Evolutionary conservation across 805 yeast species (phyloP).

Genomic region (Saturnispora gosingensis): DNA sequence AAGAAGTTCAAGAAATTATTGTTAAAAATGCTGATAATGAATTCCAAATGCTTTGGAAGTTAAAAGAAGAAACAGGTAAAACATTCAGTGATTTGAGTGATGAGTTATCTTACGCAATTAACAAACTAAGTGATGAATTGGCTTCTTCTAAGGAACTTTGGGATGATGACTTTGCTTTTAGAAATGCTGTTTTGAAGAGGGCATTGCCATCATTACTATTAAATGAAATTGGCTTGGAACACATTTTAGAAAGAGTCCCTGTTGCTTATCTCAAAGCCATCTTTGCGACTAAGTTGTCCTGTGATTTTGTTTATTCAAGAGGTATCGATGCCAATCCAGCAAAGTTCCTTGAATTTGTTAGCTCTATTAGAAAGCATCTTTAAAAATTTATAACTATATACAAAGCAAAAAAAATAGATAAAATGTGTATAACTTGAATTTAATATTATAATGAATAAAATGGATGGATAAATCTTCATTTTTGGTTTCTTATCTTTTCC

Average conservation of each 20-base stretch:
- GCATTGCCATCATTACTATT: slow-evolving; percentile 73
- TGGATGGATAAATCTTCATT: background rate
- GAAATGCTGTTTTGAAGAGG: slow-evolving; percentile 65
- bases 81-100: slow-evolving; percentile 64
- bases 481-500: background rate
- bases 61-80: slow-evolving; percentile 53
- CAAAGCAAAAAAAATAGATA: background rate
- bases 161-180: slow-evolving; percentile 67
- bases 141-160: slow-evolving; percentile 74
- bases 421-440: background rate
- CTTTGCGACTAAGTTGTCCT: slow-evolving; percentile 78
- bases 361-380: slow-evolving; percentile 40
- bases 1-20: slow-evolving; percentile 69
- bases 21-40: slow-evolving; percentile 73
- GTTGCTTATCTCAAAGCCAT: slow-evolving; percentile 79
- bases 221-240: slow-evolving; percentile 54
- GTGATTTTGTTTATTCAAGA: slow-evolving; percentile 72
- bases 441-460: background rate
- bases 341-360: slow-evolving; percentile 59
- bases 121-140: slow-evolving; percentile 63
- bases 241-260: slow-evolving; percentile 71
- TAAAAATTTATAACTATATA: background rate
- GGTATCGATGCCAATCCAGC: slow-evolving; percentile 80
- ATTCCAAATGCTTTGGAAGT: slow-evolving; percentile 79
- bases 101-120: slow-evolving; percentile 58